Evolutionary conservation across 2,329 filamentous ascomycete species (phyloP).

Genomic region (Pseudocercospora eumusae): DNA sequence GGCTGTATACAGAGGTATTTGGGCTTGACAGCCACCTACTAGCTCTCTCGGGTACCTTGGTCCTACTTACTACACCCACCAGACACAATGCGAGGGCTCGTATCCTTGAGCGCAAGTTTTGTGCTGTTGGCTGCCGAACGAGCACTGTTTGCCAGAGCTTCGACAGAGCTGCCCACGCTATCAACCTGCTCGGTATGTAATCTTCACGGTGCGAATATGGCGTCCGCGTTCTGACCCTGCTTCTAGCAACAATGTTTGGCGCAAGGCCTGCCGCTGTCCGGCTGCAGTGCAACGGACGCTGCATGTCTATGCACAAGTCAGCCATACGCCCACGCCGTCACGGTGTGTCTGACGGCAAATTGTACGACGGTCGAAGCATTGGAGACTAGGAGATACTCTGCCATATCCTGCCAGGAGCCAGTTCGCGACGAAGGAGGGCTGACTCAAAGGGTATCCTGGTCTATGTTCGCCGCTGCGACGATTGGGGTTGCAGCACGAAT

Average conservation of each 20-base stretch:
- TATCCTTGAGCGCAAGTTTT: background rate
- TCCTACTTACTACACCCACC: background rate
- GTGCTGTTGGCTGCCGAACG: background rate
- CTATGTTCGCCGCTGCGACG: conserved; percentile 23
- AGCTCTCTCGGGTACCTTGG: conserved; percentile 7
- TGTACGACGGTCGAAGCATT: conserved; percentile 22
- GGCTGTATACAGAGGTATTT: background rate
- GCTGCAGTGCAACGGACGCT: conserved; percentile 18
- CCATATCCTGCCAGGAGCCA: conserved; percentile 23
- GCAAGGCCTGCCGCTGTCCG: conserved; percentile 13
- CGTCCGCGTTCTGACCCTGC: conserved; percentile 1
- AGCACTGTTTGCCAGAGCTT: background rate
- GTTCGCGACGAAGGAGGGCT: conserved; percentile 19
- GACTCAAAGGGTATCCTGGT: conserved; percentile 17
- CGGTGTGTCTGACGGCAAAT: conserved; percentile 21
- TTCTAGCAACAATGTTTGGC: conserved; percentile 18
- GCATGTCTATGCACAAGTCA: conserved; percentile 21
- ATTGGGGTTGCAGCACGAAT: conserved; percentile 17
- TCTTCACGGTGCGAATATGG: background rate
- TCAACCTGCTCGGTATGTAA: conserved; percentile 24
- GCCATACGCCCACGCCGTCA: conserved; percentile 6
- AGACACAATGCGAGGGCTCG: conserved; percentile 3
- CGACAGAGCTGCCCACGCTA: conserved; percentile 15
- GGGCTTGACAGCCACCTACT: background rate
- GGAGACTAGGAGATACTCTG: conserved; percentile 18